These are phyloP conservation scores for Fistulifera pelliculosa DNA, from an alignment of 108 stramenopile species.

Conservation along the genomic window DNA sequence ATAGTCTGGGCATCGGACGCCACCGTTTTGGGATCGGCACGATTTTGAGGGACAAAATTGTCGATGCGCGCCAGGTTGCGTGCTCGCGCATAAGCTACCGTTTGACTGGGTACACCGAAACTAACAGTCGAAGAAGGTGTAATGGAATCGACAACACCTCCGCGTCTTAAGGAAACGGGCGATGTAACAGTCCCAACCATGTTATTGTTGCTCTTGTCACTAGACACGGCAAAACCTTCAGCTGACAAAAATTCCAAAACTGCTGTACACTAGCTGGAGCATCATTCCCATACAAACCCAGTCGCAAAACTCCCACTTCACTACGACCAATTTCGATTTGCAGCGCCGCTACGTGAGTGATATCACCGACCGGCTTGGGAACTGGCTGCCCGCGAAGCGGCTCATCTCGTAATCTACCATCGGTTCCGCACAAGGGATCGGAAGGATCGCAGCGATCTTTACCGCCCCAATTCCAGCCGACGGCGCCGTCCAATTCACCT, in stretches of 20 bases:
- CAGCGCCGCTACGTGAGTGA: slow-evolving; percentile 52
- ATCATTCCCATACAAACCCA: slow-evolving; percentile 66
- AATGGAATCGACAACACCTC: slow-evolving; percentile 41
- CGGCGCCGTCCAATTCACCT: slow-evolving; percentile 71
- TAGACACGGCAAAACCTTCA: too few relatives aligned
- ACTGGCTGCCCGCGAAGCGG: slow-evolving; percentile 31
- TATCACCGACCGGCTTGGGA: slow-evolving; percentile 21
- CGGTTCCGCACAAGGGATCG: slow-evolving; percentile 60
- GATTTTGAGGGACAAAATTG: slow-evolving; percentile 52
- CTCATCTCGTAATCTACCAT: slow-evolving; percentile 45
- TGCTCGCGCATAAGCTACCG: slow-evolving; percentile 44
- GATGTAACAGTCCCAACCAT: slow-evolving; percentile 30
- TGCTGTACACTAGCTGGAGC: slow-evolving; percentile 31
- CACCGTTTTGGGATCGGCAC: slow-evolving; percentile 27
- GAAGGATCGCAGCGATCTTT: slow-evolving; percentile 74
- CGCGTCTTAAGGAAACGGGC: slow-evolving; percentile 28
- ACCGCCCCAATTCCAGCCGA: slow-evolving; percentile 83
- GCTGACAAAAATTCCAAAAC: slow-evolving; percentile 45
- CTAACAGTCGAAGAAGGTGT: slow-evolving; percentile 45
- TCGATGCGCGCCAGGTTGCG: slow-evolving; percentile 20
- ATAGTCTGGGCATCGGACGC: slow-evolving; percentile 26
- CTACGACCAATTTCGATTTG: slow-evolving; percentile 44
- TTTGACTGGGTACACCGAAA: slow-evolving; percentile 64
- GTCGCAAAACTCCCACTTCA: slow-evolving; percentile 26
- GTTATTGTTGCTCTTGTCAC: too few relatives aligned